These are phyloP conservation scores for Ilex asprella DNA, from an alignment of 257 asterid genomes.

Conservation along the genomic window DNA sequence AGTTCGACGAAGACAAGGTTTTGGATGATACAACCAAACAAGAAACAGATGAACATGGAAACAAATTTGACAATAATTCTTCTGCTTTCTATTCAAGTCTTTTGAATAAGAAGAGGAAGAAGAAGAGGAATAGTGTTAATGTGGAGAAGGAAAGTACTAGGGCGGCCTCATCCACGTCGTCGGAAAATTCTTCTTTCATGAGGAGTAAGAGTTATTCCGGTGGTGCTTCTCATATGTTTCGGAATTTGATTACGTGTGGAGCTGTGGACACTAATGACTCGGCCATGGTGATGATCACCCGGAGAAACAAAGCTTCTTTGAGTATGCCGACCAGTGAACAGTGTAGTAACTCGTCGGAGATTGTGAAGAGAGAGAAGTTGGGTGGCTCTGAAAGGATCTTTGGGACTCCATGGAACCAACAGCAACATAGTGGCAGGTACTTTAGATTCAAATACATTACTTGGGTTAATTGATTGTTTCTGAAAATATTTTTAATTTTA, in stretches of 20 bases:
- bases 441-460: no score
- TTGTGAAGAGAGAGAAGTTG: constrained; percentile 35
- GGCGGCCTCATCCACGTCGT: not conserved
- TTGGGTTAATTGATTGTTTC: no score
- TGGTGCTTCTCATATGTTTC: constrained; percentile 40
- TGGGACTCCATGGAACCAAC: constrained; percentile 51
- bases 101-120: constrained; percentile 34
- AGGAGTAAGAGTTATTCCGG: constrained; percentile 40
- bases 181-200: constrained; percentile 10
- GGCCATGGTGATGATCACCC: constrained; percentile 28
- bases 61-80: constrained; percentile 9
- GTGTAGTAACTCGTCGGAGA: constrained; percentile 17
- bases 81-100: constrained; percentile 14
- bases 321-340: constrained; percentile 18
- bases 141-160: constrained; percentile 15
- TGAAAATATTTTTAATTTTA: not conserved
- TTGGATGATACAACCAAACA: constrained; percentile 9
- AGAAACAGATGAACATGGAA: constrained; percentile 15
- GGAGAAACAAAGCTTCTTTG: constrained; percentile 25
- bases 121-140: constrained; percentile 14
- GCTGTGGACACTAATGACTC: constrained; percentile 60
- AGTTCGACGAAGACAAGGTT: constrained; percentile 24
- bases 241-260: constrained; percentile 63
- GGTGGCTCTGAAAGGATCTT: constrained; percentile 71
- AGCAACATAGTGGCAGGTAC: constrained; percentile 44